Evolutionary conservation across 2,329 filamentous ascomycete species (phyloP).

Genomic region (Scytalidium sp.): DNA sequence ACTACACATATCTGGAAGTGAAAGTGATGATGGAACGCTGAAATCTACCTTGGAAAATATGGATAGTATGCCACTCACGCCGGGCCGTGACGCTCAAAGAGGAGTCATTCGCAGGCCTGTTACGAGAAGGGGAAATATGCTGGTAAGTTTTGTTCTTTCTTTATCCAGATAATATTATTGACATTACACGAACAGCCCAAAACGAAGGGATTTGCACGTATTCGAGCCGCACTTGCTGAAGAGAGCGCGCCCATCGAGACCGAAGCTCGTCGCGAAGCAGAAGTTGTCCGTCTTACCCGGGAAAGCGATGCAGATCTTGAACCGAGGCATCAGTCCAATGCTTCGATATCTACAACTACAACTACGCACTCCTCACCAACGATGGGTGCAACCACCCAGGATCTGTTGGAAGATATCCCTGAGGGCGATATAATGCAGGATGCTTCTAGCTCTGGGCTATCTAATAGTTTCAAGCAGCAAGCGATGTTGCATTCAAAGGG

Average conservation of each 20-base stretch:
- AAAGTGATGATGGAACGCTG: constrained; percentile 68
- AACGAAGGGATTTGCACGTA: constrained; percentile 91
- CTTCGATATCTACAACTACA: constrained; percentile 40
- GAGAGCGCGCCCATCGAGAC: constrained; percentile 85
- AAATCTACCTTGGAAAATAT: constrained; percentile 35
- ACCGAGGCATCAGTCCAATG: constrained; percentile 36
- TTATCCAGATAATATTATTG: background rate
- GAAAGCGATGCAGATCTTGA: constrained; percentile 76
- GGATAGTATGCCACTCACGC: constrained; percentile 38
- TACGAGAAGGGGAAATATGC: constrained; percentile 80
- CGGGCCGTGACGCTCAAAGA: constrained; percentile 56
- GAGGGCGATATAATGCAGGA: constrained; percentile 69
- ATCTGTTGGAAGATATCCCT: constrained; percentile 67
- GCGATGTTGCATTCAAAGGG: constrained; percentile 69
- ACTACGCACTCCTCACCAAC: constrained; percentile 69
- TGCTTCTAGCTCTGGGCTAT: constrained; percentile 37
- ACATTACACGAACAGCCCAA: constrained; percentile 65
- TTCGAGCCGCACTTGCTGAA: constrained; percentile 84
- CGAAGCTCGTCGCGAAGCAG: constrained; percentile 86
- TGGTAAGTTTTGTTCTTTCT: constrained; percentile 54
- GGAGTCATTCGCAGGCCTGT: constrained; percentile 81
- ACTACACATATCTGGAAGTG: constrained; percentile 76
- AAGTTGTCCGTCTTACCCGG: constrained; percentile 91
- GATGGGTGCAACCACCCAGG: constrained; percentile 53
- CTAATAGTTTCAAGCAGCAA: constrained; percentile 73